These are phyloP conservation scores for Allomyces javanicus DNA, from an alignment of 192 early-diverging fungal species.

Conservation along the genomic window DNA sequence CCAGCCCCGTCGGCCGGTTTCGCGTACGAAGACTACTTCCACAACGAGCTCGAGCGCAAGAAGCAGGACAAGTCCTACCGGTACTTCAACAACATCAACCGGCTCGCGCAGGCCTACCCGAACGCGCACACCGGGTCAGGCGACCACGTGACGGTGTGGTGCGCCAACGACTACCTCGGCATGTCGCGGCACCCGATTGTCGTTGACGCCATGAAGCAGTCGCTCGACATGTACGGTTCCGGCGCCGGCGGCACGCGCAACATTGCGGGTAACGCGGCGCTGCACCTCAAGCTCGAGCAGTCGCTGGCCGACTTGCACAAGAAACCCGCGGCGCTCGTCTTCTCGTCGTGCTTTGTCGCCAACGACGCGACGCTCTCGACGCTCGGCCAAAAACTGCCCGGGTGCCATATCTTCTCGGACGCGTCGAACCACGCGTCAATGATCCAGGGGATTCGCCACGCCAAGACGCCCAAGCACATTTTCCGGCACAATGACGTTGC, in stretches of 20 bases:
- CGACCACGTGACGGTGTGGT: slow-evolving; percentile 95
- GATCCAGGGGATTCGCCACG: slow-evolving; percentile 94
- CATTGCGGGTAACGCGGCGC: slow-evolving; percentile 93
- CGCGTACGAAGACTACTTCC: slow-evolving; percentile 80
- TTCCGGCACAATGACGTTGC: slow-evolving; percentile 85
- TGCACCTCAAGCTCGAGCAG: slow-evolving; percentile 75
- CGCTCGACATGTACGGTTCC: slow-evolving; percentile 88
- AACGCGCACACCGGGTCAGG: slow-evolving; percentile 76
- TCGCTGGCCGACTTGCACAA: slow-evolving; percentile 85
- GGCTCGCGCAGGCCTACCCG: slow-evolving; percentile 77
- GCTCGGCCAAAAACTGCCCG: slow-evolving; percentile 66
- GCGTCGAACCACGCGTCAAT: slow-evolving; percentile 92
- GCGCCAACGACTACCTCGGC: slow-evolving; percentile 95
- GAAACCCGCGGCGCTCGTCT: slow-evolving; percentile 76
- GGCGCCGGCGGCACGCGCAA: slow-evolving; percentile 98
- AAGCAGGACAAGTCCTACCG: slow-evolving; percentile 92
- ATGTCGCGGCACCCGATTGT: slow-evolving; percentile 80
- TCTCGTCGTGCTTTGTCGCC: slow-evolving; percentile 94
- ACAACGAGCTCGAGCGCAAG: slow-evolving; percentile 77
- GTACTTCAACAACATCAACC: slow-evolving; percentile 99
- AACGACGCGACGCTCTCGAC: slow-evolving; percentile 92
- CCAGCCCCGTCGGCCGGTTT: slow-evolving; percentile 19
- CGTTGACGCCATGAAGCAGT: slow-evolving; percentile 74
- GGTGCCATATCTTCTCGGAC: slow-evolving; percentile 88
- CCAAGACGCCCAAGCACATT: slow-evolving; percentile 63